A percentile compares a stretch with the other conserved stretches of the same genome.
Evolutionary conservation across 352 stramenopile genomes (phyloP).

Genomic region (Pythium pectinolyticum): DNA sequence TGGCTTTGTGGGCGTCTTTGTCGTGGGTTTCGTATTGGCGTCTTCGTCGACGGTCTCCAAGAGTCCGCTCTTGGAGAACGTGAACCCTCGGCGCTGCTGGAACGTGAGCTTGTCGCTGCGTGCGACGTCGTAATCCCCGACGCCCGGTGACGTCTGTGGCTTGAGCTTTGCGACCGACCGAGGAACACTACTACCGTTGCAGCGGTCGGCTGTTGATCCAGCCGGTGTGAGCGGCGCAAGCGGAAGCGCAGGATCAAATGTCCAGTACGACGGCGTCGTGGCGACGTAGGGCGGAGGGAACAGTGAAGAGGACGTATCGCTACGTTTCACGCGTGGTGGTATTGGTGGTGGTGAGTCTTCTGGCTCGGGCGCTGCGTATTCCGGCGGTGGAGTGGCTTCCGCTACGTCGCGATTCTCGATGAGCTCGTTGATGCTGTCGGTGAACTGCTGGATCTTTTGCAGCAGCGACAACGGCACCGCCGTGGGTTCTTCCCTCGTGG

Average conservation of each 20-base stretch:
- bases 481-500: neutral
- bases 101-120: conserved; percentile 49
- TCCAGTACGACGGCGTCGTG: conserved; percentile 26
- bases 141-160: conserved; percentile 32
- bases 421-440: conserved; percentile 1
- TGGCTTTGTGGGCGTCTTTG: neutral
- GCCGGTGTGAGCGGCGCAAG: conserved; percentile 25
- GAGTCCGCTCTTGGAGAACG: conserved; percentile 35
- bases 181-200: conserved; percentile 11
- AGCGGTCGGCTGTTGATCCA: no score
- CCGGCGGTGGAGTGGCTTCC: neutral
- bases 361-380: neutral
- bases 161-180: conserved; percentile 13
- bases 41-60: conserved; percentile 21
- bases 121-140: conserved; percentile 53
- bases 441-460: conserved; percentile 21
- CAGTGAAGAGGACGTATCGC: conserved; percentile 4
- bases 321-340: conserved; percentile 7
- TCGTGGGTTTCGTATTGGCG: conserved; percentile 19
- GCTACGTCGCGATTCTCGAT: neutral
- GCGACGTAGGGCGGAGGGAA: conserved; percentile 25
- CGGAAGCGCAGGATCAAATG: conserved; percentile 24
- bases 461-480: neutral
- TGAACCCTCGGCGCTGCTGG: conserved; percentile 37
- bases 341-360: neutral